These are phyloP conservation scores for Xylaria grammica DNA, from an alignment of 495 filamentous ascomycete species.

Conservation along the genomic window DNA sequence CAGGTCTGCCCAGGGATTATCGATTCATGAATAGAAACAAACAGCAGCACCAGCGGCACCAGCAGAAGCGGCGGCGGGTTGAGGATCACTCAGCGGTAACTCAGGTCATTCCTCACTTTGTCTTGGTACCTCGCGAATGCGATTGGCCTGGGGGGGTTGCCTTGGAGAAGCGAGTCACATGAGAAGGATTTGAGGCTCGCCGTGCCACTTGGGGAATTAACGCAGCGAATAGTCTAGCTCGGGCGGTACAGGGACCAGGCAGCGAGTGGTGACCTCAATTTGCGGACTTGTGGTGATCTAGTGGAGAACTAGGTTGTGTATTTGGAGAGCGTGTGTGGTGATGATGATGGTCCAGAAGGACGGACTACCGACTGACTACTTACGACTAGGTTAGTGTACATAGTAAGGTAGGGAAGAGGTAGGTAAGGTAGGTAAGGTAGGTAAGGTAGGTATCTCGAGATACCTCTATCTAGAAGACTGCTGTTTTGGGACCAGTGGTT, in stretches of 20 bases:
- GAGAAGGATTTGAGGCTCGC: conserved; percentile 18
- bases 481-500: no score
- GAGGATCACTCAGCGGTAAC: no score
- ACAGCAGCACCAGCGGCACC: no score
- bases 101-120: conserved; percentile 3
- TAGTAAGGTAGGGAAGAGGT: no score
- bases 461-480: no score
- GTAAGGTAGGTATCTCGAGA: no score
- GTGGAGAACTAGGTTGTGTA: conserved; percentile 5
- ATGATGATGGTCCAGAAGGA: neutral
- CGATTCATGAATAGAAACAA: conserved; percentile 4
- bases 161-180: conserved; percentile 10
- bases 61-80: neutral
- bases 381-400: no score
- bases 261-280: conserved; percentile 10
- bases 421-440: no score
- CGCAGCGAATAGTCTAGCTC: conserved; percentile 4
- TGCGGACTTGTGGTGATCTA: conserved; percentile 4
- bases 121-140: neutral
- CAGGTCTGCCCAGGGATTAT: neutral
- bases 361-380: no score
- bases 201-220: conserved; percentile 10
- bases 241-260: neutral
- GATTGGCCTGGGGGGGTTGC: conserved; percentile 21
- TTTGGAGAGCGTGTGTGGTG: conserved; percentile 1